phyloP scores from a whole-genome alignment of 371 early-diverging fungal genomes.

The Rhizopus delemar region DNA sequence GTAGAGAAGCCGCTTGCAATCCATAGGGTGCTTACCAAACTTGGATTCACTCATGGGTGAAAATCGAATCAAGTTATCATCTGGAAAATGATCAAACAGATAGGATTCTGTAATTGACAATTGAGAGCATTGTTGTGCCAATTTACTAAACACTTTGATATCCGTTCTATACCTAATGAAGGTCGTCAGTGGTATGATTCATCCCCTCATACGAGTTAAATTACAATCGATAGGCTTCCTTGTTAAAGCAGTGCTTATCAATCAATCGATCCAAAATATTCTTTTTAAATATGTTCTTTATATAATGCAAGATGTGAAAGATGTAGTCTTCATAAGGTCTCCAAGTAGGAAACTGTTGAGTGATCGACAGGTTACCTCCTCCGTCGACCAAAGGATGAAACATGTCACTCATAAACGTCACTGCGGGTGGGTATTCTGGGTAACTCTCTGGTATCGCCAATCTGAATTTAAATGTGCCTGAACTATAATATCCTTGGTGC shows the following conservation, averaged over 20 bases:
- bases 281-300: constrained; percentile 83
- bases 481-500: constrained; percentile 88
- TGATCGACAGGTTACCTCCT: constrained; percentile 66
- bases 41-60: constrained; percentile 55
- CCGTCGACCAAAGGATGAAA: constrained; percentile 93
- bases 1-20: not conserved
- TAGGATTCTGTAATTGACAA: constrained; percentile 73
- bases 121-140: constrained; percentile 82
- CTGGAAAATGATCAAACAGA: constrained; percentile 66
- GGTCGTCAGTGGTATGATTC: not conserved
- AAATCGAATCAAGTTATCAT: constrained; percentile 63
- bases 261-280: constrained; percentile 69
- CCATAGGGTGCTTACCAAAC: constrained; percentile 40
- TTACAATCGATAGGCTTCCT: constrained; percentile 74
- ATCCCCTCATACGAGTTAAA: constrained; percentile 9
- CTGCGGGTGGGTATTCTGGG: constrained; percentile 84
- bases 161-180: constrained; percentile 61
- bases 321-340: constrained; percentile 82
- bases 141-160: constrained; percentile 62
- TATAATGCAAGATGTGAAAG: constrained; percentile 81
- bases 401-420: constrained; percentile 87
- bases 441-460: constrained; percentile 86
- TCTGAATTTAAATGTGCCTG: constrained; percentile 92
- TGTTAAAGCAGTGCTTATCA: constrained; percentile 72
- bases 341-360: constrained; percentile 83